Percentiles rank a stretch among this genome's conserved stretches.
Conservation (phyloP, 2,329 filamentous ascomycete genomes). For the Paracoccidioides lutzii region DNA sequence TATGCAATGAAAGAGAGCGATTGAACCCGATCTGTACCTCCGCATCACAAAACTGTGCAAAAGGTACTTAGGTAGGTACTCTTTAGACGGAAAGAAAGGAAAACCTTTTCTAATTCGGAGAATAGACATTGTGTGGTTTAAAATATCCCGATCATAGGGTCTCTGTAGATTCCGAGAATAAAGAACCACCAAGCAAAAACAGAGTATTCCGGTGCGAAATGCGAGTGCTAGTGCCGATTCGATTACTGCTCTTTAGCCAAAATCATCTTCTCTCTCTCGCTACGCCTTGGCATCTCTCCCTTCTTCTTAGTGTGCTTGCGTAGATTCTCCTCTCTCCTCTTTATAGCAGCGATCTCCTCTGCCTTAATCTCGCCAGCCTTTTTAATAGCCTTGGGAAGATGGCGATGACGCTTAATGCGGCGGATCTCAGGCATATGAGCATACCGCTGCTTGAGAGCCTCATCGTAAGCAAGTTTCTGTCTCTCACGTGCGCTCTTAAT, state of each 20-base stretch:
- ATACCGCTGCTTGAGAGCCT: slow-evolving; percentile 69
- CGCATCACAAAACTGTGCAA: too few relatives aligned
- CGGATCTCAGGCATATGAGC: slow-evolving; percentile 93
- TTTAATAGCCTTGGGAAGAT: slow-evolving; percentile 85
- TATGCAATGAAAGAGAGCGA: not conserved
- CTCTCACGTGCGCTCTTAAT: slow-evolving; percentile 76
- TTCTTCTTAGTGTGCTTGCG: slow-evolving; percentile 71
- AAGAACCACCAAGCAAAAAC: not conserved
- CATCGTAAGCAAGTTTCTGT: slow-evolving; percentile 83
- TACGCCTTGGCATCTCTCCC: slow-evolving; percentile 57
- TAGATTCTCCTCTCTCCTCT: slow-evolving; percentile 87
- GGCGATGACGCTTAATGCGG: slow-evolving; percentile 79
- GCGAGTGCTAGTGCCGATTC: not conserved
- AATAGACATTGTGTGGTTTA: not conserved
- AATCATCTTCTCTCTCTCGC: slow-evolving; percentile 88
- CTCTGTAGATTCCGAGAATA: not conserved
- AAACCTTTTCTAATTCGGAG: not conserved
- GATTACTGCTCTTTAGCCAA: slow-evolving; percentile 51
- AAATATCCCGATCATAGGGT: not conserved
- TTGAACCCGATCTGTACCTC: not conserved
- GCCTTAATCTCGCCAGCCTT: slow-evolving; percentile 91
- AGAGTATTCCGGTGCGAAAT: too few relatives aligned
- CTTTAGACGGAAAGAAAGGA: not conserved
- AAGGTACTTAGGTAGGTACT: too few relatives aligned
- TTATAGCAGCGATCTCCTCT: slow-evolving; percentile 76